phyloP scores from a whole-genome alignment of 306 rosid genomes.

The Pterocarpus santalinus region DNA sequence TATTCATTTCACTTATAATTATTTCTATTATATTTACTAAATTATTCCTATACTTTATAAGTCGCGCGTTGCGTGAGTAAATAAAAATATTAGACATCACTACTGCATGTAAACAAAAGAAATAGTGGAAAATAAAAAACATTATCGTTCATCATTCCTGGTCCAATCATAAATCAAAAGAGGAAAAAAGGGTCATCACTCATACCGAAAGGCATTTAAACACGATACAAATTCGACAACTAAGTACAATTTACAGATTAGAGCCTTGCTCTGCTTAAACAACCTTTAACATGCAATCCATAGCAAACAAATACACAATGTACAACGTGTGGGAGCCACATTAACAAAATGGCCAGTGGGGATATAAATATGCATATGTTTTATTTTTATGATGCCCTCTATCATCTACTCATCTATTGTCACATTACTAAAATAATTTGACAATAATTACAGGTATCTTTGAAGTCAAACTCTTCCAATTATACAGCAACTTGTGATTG shows the following conservation, averaged over 20 bases:
- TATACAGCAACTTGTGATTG: not conserved
- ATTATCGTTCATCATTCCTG: not conserved
- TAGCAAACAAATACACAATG: constrained; percentile 17
- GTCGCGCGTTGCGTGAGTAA: too few relatives aligned
- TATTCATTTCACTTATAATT: too few relatives aligned
- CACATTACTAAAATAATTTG: not conserved
- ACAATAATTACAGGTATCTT: not conserved
- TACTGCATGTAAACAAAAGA: too few relatives aligned
- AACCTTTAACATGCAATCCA: constrained; percentile 2
- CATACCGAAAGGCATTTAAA: not conserved
- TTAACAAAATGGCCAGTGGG: not conserved
- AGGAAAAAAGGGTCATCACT: too few relatives aligned
- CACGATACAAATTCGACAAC: not conserved
- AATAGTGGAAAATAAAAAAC: not conserved
- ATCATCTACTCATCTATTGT: constrained; percentile 13
- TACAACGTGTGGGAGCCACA: not conserved
- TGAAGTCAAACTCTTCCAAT: not conserved
- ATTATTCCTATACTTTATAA: too few relatives aligned
- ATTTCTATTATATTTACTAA: too few relatives aligned
- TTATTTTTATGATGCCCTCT: not conserved
- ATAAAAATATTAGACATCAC: too few relatives aligned
- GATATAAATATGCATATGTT: constrained; percentile 25
- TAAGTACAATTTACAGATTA: constrained; percentile 5
- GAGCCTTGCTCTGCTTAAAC: constrained; percentile 4
- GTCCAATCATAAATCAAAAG: not conserved